A percentile compares a stretch with the other conserved stretches of the same genome.
Conservation (phyloP, 257 asterid genomes). For the Eustoma russellianum region DNA sequence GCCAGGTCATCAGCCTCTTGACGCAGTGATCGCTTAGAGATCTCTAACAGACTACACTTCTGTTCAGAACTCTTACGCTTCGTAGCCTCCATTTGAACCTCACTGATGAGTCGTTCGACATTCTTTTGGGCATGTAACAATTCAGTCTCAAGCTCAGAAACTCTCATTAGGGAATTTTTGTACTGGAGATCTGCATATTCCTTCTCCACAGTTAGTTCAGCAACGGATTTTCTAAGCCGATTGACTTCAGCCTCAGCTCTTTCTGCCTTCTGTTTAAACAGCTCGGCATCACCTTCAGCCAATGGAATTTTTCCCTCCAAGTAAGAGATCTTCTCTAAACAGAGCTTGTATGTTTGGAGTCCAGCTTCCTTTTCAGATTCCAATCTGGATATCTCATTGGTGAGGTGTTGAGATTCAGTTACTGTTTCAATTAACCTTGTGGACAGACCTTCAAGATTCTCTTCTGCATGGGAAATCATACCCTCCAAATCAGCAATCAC, state of each 20-base stretch:
- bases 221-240: slow-evolving; percentile 38
- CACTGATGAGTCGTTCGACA: slow-evolving; percentile 46
- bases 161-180: slow-evolving; percentile 48
- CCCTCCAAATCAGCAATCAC: slow-evolving; percentile 43
- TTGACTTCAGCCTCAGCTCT: slow-evolving; percentile 55
- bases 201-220: slow-evolving; percentile 49
- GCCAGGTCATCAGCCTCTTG: slow-evolving; percentile 64
- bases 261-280: slow-evolving; percentile 44
- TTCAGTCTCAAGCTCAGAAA: slow-evolving; percentile 55
- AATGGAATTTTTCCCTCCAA: slow-evolving; percentile 40
- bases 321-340: slow-evolving; percentile 43
- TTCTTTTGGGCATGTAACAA: slow-evolving; percentile 40
- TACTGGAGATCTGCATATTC: slow-evolving; percentile 55
- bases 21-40: slow-evolving; percentile 49
- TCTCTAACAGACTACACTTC: slow-evolving; percentile 44
- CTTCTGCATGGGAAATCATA: slow-evolving; percentile 34
- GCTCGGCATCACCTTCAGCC: slow-evolving; percentile 33
- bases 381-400: slow-evolving; percentile 42
- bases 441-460: slow-evolving; percentile 34
- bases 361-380: slow-evolving; percentile 48
- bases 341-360: slow-evolving; percentile 24
- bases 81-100: slow-evolving; percentile 32
- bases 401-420: slow-evolving; percentile 34
- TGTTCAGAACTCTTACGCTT: slow-evolving; percentile 50
- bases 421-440: slow-evolving; percentile 41